Base-by-base conservation (phyloP, 2,329 filamentous ascomycete species). In the Beauveria sp. region DNA sequence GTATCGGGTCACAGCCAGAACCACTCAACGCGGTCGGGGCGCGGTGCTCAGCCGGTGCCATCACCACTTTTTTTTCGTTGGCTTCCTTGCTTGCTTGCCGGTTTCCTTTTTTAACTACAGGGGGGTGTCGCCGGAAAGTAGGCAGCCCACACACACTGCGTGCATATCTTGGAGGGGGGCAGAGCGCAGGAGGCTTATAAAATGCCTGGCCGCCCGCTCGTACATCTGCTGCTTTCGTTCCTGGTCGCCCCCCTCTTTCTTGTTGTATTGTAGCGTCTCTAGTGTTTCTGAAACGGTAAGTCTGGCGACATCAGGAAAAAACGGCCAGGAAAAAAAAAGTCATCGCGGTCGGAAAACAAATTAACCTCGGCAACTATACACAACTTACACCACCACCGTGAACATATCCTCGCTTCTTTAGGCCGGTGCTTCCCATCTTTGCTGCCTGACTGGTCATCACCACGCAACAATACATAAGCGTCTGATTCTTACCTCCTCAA, bases 1-100 rank as follows among this genome's bases (percentile, higher is more conserved):
- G 12, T 57, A 57, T 57, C 55, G n/a, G n/a, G 55, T 57, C 28
- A 14, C 18, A 18, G 26, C 18, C 14, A 26, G n/a, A 41, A 41
- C 44, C 47, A 57, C 59, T 53, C 10, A 46, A 61, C 59, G 28
- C 59, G 57, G 44, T 61, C 48, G 3, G 40, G n/a, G 40, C 54
- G 54, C 59, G 59, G 2, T 18, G 22, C 46, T 46, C 30, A 46
- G 54, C 14, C 20, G 40, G 40, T 20, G 14, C 46, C 44, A 61
- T 61, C 59, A 61, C 59, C 54, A 61, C 47, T 41, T 55, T 55
- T 48, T 44, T 44, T n/a, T 52, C 26, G 22, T 34, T 14, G 10
- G 9, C 46, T 48, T 37, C 56, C 34, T 20, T 22, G 48, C 28
- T 22, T 53, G 22, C 12, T 53, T 34, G 40, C 48, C 26, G 26